Evolutionary conservation across 495 filamentous ascomycete genomes (phyloP).

Genomic region (Tuber borchii): DNA sequence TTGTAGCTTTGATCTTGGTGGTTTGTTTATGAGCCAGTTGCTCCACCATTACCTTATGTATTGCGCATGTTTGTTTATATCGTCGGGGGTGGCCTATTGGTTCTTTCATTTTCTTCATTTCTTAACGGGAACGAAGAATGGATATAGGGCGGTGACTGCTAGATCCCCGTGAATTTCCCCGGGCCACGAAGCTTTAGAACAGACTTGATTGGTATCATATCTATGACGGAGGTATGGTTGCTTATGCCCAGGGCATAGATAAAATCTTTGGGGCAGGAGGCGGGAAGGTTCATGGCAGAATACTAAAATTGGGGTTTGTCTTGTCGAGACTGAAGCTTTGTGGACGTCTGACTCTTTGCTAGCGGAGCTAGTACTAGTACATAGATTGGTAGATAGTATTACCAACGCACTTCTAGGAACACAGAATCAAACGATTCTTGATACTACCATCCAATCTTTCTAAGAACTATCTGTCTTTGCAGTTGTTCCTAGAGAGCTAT

Average conservation of each 20-base stretch:
- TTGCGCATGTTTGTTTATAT: too few species aligned
- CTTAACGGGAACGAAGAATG: slow-evolving; percentile 22
- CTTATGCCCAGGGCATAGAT: slow-evolving; percentile 44
- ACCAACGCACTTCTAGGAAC: slow-evolving; percentile 49
- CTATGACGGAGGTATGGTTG: slow-evolving; percentile 46
- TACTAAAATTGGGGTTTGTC: too few species aligned
- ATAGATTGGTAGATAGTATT: slow-evolving; percentile 45
- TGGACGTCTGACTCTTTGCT: slow-evolving; percentile 40
- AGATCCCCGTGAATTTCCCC: slow-evolving; percentile 71
- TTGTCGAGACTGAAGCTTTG: slow-evolving; percentile 55
- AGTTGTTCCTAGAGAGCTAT: too few species aligned
- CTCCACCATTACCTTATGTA: too few species aligned
- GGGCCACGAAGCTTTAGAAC: slow-evolving; percentile 53
- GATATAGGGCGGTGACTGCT: slow-evolving; percentile 50
- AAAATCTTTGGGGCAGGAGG: slow-evolving; percentile 56
- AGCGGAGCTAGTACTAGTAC: slow-evolving; percentile 42
- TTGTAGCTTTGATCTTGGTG: too few species aligned
- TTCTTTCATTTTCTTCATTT: too few species aligned
- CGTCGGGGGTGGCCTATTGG: too few species aligned
- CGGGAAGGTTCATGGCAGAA: too few species aligned
- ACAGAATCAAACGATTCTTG: slow-evolving; percentile 53
- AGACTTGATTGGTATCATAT: slow-evolving; percentile 41
- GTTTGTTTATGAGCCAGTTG: too few species aligned
- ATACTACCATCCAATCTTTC: slow-evolving; percentile 58
- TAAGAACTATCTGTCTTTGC: slow-evolving; percentile 68